These are phyloP conservation scores for Helichrysum umbraculigerum DNA, from an alignment of 129 eudicot genomes.

Conservation along the genomic window DNA sequence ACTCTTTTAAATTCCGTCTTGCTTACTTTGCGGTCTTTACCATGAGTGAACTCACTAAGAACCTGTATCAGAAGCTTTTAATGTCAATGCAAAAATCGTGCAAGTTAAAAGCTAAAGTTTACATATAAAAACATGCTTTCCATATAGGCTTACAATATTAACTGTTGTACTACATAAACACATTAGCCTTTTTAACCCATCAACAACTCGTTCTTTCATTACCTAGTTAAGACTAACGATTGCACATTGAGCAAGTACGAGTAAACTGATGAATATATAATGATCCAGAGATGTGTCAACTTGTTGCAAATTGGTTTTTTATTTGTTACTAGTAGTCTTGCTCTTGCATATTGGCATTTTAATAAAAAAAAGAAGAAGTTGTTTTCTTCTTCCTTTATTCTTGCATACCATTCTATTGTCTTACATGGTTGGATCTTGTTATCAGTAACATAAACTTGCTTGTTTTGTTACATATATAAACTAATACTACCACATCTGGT, in stretches of 20 bases:
- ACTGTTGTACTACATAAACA: conserved; percentile 21
- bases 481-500: conserved; percentile 36
- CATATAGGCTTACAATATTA: not conserved
- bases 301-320: not conserved
- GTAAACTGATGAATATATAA: not conserved
- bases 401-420: conserved; percentile 27
- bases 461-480: conserved; percentile 26
- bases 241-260: not conserved
- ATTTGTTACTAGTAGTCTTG: not conserved
- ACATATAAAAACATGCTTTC: not conserved
- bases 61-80: conserved; percentile 51
- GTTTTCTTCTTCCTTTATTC: conserved; percentile 3
- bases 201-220: conserved; percentile 15
- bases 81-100: conserved; percentile 18
- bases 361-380: not conserved
- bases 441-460: conserved; percentile 31
- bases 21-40: conserved; percentile 74
- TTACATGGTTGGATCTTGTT: conserved; percentile 28
- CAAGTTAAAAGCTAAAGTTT: not conserved
- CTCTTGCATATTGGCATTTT: conserved; percentile 8
- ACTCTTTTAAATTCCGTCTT: conserved; percentile 75
- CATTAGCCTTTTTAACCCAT: conserved; percentile 23
- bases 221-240: conserved; percentile 20
- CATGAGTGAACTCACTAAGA: conserved; percentile 84
- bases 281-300: not conserved